Evolutionary conservation across 306 rosid genomes (phyloP).

Genomic region (Prosopis cineraria): DNA sequence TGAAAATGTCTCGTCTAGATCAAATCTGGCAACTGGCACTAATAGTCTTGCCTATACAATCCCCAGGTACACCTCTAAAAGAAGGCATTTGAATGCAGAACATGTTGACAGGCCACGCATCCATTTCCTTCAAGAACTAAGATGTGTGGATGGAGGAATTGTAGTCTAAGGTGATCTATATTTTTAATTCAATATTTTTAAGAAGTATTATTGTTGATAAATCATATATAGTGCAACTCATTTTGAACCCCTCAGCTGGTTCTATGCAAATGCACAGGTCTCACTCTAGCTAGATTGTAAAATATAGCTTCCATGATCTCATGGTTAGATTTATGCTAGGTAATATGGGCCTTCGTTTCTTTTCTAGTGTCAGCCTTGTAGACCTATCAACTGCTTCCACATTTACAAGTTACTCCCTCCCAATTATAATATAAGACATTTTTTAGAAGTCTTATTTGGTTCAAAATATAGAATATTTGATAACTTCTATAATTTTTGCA

Average conservation of each 20-base stretch:
- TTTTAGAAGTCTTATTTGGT: too few relatives aligned
- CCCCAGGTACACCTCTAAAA: conserved; percentile 33
- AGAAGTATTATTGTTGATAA: neutral
- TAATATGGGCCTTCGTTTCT: neutral
- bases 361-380: neutral
- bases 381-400: neutral
- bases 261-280: neutral
- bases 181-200: neutral
- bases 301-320: neutral
- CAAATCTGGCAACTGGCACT: conserved; percentile 14
- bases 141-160: conserved; percentile 36
- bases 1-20: conserved; percentile 32
- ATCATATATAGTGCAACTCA: neutral
- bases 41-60: conserved; percentile 31
- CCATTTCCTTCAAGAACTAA: conserved; percentile 26
- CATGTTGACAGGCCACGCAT: conserved; percentile 33
- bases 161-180: conserved; percentile 1
- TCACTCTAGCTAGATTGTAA: neutral
- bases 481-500: too few relatives aligned
- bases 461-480: too few relatives aligned
- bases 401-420: too few relatives aligned
- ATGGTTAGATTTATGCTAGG: neutral
- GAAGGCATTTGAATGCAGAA: conserved; percentile 31
- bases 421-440: too few relatives aligned
- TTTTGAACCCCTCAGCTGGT: neutral